Base-by-base conservation (phyloP, 495 filamentous ascomycete species). In the Penicillium coffeae region DNA sequence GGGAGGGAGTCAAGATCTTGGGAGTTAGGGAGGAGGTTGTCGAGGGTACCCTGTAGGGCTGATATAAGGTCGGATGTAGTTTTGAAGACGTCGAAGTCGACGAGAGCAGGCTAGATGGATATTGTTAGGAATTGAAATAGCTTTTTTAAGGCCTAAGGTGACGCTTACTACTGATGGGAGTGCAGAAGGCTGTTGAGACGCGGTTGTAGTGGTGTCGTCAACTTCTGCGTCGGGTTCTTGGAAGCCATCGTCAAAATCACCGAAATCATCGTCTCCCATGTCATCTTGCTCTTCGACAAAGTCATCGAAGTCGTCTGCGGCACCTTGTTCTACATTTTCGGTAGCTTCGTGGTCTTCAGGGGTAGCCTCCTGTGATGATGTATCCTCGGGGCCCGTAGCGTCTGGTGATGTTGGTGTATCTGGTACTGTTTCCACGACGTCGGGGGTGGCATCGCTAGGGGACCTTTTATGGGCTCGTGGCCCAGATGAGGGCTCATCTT, bases 171-270 rank as follows among this genome's bases (percentile, higher is more conserved):
- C 74, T 58, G 60, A 60, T 55, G 63, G 61, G 47, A 70, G 68
- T 48, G 75, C 51, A 59, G 66, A 42, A 54, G 66, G 65, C 39
- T 73, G 68, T 21, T 72, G 67, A 58, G 74, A 44, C 43, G 61
- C 43, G 30, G 44, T 36, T 35, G 8, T 58, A 22, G 37, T 42
- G 14, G 54, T 47, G 20, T 44, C 42, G 33, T 73, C 73, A 55
- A 63, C 58, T 44, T 75, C 74, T 50, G 70, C 65, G 53, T 75
- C 76, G 42, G 79, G 71, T 59, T 86, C 75, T 69, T 89, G 80
- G 70, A 90, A 90, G 38, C 80, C 89, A 59, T 92, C 88, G 60
- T 88, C 89, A 71, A 97, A 97, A 65, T 95, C 90, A 41, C 83
- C 89, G 76, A 92, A 92, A 66, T 93, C 90, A 52, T 82, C 81